Conservation (phyloP, 2,329 filamentous ascomycete genomes). For the Colletotrichum magnum region DNA sequence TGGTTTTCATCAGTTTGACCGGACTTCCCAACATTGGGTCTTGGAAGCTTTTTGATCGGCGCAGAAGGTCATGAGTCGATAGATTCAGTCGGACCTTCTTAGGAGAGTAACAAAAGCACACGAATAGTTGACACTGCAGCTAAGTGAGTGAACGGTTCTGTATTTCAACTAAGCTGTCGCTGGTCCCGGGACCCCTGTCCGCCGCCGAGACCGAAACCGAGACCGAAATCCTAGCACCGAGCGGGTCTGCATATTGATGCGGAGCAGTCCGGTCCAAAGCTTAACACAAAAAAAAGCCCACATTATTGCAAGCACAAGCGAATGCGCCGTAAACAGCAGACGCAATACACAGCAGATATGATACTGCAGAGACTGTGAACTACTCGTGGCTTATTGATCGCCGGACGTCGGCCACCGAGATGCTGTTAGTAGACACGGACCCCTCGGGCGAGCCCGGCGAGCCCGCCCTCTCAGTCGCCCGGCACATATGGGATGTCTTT, state of each 20-base stretch:
- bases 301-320: not conserved
- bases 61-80: too few species aligned
- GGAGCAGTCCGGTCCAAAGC: slow-evolving; percentile 3
- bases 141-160: too few species aligned
- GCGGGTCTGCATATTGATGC: not conserved
- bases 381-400: slow-evolving; percentile 1
- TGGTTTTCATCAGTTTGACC: too few species aligned
- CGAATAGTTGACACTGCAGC: too few species aligned
- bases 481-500: slow-evolving; percentile 1
- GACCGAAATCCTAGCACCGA: slow-evolving; percentile 8
- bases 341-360: not conserved
- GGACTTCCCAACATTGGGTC: too few species aligned
- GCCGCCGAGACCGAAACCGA: slow-evolving; percentile 20
- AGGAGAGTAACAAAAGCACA: too few species aligned
- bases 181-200: not conserved
- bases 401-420: not conserved
- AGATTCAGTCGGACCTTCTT: too few species aligned
- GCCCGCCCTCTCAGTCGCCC: not conserved
- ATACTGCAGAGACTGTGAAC: not conserved
- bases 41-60: too few species aligned
- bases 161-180: not conserved
- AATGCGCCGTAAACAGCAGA: not conserved
- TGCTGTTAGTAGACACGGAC: not conserved
- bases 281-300: slow-evolving; percentile 8
- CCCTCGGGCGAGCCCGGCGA: slow-evolving; percentile 1